Evolutionary conservation across 768 basidiomycete species (phyloP).

Genomic region (Gloeophyllum trabeum): DNA sequence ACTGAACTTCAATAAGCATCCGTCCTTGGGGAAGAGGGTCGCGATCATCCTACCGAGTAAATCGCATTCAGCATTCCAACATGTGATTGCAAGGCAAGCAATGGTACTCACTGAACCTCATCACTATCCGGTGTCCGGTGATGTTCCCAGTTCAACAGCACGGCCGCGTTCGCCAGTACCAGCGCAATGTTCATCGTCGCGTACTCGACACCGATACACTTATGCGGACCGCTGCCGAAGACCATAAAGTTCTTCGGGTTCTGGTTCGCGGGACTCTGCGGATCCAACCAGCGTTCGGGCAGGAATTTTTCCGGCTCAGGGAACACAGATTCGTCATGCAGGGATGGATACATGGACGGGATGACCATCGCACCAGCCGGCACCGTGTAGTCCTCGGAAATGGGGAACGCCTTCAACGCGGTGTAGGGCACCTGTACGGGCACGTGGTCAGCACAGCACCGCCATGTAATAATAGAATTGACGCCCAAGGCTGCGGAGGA

Average conservation of each 20-base stretch:
- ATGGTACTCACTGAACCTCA: conserved; percentile 67
- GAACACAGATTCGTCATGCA: conserved; percentile 84
- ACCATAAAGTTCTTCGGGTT: conserved; percentile 95
- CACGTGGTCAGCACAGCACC: too few relatives aligned
- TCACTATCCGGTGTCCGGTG: conserved; percentile 68
- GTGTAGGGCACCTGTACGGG: conserved; percentile 77
- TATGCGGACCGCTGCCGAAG: conserved; percentile 89
- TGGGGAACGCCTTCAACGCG: conserved; percentile 83
- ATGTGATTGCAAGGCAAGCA: not conserved
- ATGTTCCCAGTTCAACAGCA: conserved; percentile 81
- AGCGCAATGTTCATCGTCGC: conserved; percentile 85
- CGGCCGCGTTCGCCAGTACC: conserved; percentile 72
- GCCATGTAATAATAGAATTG: conserved; percentile 5
- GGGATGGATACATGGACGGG: conserved; percentile 84
- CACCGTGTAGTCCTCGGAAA: conserved; percentile 84
- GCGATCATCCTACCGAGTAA: conserved; percentile 63
- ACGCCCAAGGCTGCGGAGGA: not conserved
- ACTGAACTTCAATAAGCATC: conserved; percentile 68
- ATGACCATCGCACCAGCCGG: conserved; percentile 91
- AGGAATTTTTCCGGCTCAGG: conserved; percentile 73
- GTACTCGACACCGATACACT: conserved; percentile 89
- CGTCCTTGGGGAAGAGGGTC: conserved; percentile 95
- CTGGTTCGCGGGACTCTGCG: conserved; percentile 60
- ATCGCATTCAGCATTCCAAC: not conserved
- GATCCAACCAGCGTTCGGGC: conserved; percentile 92